Evolutionary conservation across 1,139 yeast genomes (phyloP).

Genomic region (Diutina siamensis): DNA sequence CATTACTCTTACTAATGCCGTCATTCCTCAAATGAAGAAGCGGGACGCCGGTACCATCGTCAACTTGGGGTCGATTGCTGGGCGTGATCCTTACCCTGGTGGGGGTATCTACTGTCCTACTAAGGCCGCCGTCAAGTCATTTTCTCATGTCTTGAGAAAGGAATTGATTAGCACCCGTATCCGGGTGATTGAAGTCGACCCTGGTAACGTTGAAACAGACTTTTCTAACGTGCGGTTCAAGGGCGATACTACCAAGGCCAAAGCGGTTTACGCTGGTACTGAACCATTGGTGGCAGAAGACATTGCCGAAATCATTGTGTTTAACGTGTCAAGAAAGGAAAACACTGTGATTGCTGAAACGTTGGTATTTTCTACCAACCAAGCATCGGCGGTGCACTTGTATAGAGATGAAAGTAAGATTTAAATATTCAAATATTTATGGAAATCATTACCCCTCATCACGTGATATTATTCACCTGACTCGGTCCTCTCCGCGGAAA

Average conservation of each 20-base stretch:
- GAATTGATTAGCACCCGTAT: constrained; percentile 64
- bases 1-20: constrained; percentile 57
- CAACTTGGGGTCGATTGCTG: constrained; percentile 80
- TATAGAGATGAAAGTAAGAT: constrained; percentile 9
- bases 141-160: constrained; percentile 65
- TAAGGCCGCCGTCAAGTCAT: constrained; percentile 71
- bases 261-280: constrained; percentile 59
- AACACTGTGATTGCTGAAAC: constrained; percentile 75
- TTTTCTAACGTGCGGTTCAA: constrained; percentile 66
- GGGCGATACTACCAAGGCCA: constrained; percentile 61
- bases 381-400: constrained; percentile 60
- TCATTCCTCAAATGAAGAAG: constrained; percentile 49
- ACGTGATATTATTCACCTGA: neutral
- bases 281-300: constrained; percentile 69
- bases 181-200: constrained; percentile 75
- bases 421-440: neutral
- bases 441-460: no score
- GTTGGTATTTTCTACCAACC: constrained; percentile 65
- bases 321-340: constrained; percentile 55
- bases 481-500: neutral
- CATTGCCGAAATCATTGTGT: constrained; percentile 72
- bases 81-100: constrained; percentile 76
- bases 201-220: constrained; percentile 85
- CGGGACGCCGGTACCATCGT: constrained; percentile 66
- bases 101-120: constrained; percentile 87